Conservation (phyloP, 495 filamentous ascomycete species). For the Podospora pseudopauciseta region DNA sequence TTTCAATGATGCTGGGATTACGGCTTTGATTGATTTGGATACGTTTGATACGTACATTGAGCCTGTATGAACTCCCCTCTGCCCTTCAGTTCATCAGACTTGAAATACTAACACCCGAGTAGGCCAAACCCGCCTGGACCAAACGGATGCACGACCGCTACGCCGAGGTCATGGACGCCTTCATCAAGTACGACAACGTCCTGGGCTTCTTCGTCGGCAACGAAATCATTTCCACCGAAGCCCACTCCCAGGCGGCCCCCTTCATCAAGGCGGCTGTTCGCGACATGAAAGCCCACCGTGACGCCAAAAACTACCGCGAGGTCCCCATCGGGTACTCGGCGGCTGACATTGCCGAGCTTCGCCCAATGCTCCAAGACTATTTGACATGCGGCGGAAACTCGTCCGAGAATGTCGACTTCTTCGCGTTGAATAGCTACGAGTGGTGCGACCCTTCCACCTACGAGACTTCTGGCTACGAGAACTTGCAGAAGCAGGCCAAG, state of each 20-base stretch:
- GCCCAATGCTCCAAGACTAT: constrained; percentile 87
- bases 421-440: constrained; percentile 79
- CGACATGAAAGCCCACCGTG: constrained; percentile 78
- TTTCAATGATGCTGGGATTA: constrained; percentile 70
- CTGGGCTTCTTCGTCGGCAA: constrained; percentile 85
- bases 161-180: constrained; percentile 70
- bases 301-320: constrained; percentile 71
- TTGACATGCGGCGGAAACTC: constrained; percentile 68
- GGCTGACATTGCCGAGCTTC: constrained; percentile 76
- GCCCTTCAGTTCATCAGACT: constrained; percentile 1
- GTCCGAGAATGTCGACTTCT: constrained; percentile 76
- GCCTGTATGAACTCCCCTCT: constrained; percentile 49
- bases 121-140: constrained; percentile 64
- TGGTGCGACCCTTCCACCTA: constrained; percentile 74
- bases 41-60: constrained; percentile 76
- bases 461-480: constrained; percentile 63
- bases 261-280: constrained; percentile 77
- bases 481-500: constrained; percentile 52
- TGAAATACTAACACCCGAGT: neutral
- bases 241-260: constrained; percentile 65
- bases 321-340: constrained; percentile 87
- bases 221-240: constrained; percentile 65
- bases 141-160: constrained; percentile 63
- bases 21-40: constrained; percentile 78
- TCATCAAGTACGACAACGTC: constrained; percentile 73